A percentile compares a stretch with the other conserved stretches of the same genome.
These are phyloP conservation scores for Fusarium sp. DNA, from an alignment of 2,329 filamentous ascomycete species.

Conservation along the genomic window DNA sequence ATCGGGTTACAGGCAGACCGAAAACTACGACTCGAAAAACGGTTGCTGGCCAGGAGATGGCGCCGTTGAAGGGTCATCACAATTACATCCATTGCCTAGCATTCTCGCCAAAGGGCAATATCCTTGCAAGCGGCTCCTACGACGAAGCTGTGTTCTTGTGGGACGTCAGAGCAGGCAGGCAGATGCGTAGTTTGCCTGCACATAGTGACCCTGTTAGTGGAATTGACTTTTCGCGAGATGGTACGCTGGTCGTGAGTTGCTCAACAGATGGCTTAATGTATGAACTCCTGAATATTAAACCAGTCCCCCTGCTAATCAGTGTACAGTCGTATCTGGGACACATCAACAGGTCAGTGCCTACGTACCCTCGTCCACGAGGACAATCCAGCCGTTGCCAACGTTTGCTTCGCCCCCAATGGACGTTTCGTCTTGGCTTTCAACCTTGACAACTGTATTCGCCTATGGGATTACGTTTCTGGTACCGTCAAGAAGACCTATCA, in stretches of 20 bases:
- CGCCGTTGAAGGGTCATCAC: constrained; percentile 85
- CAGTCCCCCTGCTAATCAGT: constrained; percentile 31
- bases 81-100: constrained; percentile 96
- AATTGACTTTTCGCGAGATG: constrained; percentile 93
- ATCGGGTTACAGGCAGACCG: constrained; percentile 72
- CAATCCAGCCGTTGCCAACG: constrained; percentile 88
- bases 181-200: constrained; percentile 92
- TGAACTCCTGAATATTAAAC: constrained; percentile 50
- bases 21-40: constrained; percentile 61
- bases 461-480: constrained; percentile 96
- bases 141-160: constrained; percentile 97
- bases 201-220: constrained; percentile 95
- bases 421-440: constrained; percentile 93
- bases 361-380: constrained; percentile 97
- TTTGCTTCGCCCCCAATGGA: constrained; percentile 94
- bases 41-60: constrained; percentile 58
- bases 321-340: constrained; percentile 89
- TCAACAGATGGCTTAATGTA: constrained; percentile 90
- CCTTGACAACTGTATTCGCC: constrained; percentile 86
- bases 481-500: constrained; percentile 97
- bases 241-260: constrained; percentile 91
- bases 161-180: constrained; percentile 88
- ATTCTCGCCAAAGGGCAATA: constrained; percentile 98
- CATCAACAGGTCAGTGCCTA: constrained; percentile 92
- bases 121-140: constrained; percentile 93